Base-by-base conservation (phyloP, 352 stramenopile species). In the Blastocystis hominis region DNA sequence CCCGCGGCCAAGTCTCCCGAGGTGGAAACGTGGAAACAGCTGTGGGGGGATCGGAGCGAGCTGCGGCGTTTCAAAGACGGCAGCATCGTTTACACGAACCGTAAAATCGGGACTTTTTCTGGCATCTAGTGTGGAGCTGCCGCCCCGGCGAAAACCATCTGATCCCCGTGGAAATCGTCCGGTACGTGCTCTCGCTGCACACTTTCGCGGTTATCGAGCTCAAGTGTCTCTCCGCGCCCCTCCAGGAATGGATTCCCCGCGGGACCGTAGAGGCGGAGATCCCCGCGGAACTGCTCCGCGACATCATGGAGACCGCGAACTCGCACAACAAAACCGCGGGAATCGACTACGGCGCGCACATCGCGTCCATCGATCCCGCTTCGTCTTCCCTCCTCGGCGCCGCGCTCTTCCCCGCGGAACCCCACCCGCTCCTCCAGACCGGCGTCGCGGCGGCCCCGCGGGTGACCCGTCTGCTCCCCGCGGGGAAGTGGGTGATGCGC, bases 61-160 rank as follows among this genome's bases (percentile, higher is more conserved):
- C 42, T 80, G 30, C 15, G 70, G 15, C 70, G 70, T 42, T 80
- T 61, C 46, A 80, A 80, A n/a, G 70, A 80, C 42, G 70, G 70
- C 44, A 61, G 38, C 7, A 80, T 80, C 42, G 24, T 61, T 10
- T 80, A 80, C 42, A 80, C 70, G 36, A 80, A 80, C 42, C 10
- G 66, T 77, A 24, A 4, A 15, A 17, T 20, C n/a, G 24, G 9
- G 13, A 53, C 40, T 36, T 17, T 54, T 7, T 17, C 40, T 77
- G 38, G 55, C 55, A 47, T 9, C 17, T 77, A 77, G 70, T 80
- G 44, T 80, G 70, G 70, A 34, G 42, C 5, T 80, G 70, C 42
- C 9, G 55, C 20, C 70, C 46, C 17, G 70, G 70, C n/a, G 38
- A 80, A 24, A 80, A 80, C 42, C 55, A 80, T 6, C n/a, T 64